These are phyloP conservation scores for Cladophialophora immunda DNA, from an alignment of 2,329 filamentous ascomycete species.

Conservation along the genomic window DNA sequence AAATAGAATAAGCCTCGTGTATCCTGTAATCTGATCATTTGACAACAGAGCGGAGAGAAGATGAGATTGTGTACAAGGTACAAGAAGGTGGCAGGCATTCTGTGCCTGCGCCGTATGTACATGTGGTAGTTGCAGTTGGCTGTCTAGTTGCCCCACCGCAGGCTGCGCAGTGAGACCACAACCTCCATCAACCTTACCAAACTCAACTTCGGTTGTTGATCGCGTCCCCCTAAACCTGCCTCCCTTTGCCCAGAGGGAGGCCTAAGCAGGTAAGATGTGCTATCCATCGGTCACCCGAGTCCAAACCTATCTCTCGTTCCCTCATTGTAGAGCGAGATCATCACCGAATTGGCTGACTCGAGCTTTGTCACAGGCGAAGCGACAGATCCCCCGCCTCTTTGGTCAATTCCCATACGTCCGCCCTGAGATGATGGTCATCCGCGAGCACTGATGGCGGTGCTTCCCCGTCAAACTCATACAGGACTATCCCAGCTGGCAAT, in stretches of 20 bases:
- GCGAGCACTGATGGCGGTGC: neutral
- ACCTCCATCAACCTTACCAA: neutral
- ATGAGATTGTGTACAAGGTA: neutral
- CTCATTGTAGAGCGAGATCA: neutral
- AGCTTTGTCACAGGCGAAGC: slow-evolving; percentile 14
- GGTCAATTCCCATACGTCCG: slow-evolving; percentile 24
- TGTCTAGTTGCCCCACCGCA: neutral
- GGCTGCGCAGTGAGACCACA: neutral
- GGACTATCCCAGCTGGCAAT: slow-evolving; percentile 16
- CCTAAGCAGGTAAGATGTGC: neutral
- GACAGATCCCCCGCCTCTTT: slow-evolving; percentile 19
- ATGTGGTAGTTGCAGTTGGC: neutral
- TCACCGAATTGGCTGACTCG: neutral
- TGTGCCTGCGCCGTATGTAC: too few species aligned
- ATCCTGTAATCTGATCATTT: neutral
- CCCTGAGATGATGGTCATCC: slow-evolving; percentile 13
- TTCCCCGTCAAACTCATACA: slow-evolving; percentile 27
- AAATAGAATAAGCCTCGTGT: neutral
- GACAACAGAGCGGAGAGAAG: neutral
- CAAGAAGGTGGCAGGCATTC: too few species aligned
- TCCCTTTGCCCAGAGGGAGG: neutral
- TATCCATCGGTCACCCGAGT: neutral
- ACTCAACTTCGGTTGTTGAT: neutral
- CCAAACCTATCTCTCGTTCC: neutral
- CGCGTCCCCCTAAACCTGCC: neutral